Evolutionary conservation across 2,329 filamentous ascomycete species (phyloP), one percentile per base, ranked within the genome.

Genomic region (Ciborinia camelliae): DNA sequence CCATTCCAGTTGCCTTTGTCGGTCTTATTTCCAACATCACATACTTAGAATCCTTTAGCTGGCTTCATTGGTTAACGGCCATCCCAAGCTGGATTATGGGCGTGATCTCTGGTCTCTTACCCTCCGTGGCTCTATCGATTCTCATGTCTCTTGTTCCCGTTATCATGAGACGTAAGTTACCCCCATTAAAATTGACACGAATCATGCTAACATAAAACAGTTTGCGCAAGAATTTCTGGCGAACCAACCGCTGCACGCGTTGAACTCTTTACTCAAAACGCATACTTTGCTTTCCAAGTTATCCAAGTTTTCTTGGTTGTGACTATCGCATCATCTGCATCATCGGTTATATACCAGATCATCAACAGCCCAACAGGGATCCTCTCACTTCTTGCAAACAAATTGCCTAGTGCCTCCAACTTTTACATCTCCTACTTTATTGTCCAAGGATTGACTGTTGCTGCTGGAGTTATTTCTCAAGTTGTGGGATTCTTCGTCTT

Each of bases 371-470:
- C 92, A 0, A 75, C 79, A 2, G 78, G 78, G 0, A 84, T 86
- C 8, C 86, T 91, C 0, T 78, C 75, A 0, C 77, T 96, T 47
- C 82, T 97, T 4, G 89, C 92, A 0, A 73, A 81, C 20, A 89
- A 90, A 65, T 81, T 99, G 7, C 95, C 95, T 23, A 88, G 85
- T 64, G 88, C 92, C 0, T 93, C 92, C 67, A 98, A 96, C 78
- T 96, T 98, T 75, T 99, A 97, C 77, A 88, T 98, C 26, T 91
- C 90, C 0, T 99, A 98, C 79, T 96, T 99, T 70, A 86, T 98
- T 39, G 85, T 99, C 3, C 95, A 98, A 77, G 96, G 94, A 41
- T 77, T 98, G 65, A 89, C 88, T 1, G 87, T 94, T 67, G 90
- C 92, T 4, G 84, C 91, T 0, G 85, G 88, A 54, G 84, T 90